These are phyloP conservation scores for Phialemoniopsis sp. DNA, from an alignment of 2,329 filamentous ascomycete species.

Conservation along the genomic window DNA sequence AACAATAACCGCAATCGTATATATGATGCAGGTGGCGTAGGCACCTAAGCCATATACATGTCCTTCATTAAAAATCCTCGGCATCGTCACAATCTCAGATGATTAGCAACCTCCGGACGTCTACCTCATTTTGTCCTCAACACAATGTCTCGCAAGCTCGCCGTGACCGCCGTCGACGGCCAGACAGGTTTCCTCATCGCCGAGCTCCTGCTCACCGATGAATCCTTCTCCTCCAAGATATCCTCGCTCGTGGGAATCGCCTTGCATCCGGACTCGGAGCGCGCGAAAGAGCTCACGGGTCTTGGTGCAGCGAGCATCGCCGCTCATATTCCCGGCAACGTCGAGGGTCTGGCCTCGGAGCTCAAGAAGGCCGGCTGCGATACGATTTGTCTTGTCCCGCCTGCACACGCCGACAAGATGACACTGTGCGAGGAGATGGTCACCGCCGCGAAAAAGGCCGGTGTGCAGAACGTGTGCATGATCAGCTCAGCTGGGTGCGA, in stretches of 20 bases:
- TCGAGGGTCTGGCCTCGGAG: constrained; percentile 34
- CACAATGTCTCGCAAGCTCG: constrained; percentile 44
- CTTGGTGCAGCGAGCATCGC: constrained; percentile 38
- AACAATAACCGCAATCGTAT: no score
- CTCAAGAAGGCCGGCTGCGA: constrained; percentile 38
- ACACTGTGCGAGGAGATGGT: constrained; percentile 40
- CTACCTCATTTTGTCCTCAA: no score
- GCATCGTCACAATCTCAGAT: no score
- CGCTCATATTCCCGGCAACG: constrained; percentile 32
- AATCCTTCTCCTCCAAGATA: constrained; percentile 34
- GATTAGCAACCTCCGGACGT: no score
- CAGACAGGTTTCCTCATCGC: constrained; percentile 46
- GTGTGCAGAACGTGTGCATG: constrained; percentile 39
- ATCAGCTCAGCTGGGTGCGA: constrained; percentile 45
- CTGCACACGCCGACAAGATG: constrained; percentile 38
- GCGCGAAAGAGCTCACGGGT: constrained; percentile 31
- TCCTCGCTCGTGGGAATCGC: constrained; percentile 34
- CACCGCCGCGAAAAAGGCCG: constrained; percentile 36
- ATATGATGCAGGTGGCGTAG: no score
- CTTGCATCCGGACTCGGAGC: constrained; percentile 29
- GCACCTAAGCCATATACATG: no score
- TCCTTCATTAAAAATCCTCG: no score
- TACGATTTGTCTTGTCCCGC: constrained; percentile 44
- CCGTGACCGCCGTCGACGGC: constrained; percentile 43
- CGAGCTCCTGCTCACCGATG: constrained; percentile 39